Base-by-base conservation (phyloP, 768 basidiomycete genomes). In the Termitomyces titanicus region DNA sequence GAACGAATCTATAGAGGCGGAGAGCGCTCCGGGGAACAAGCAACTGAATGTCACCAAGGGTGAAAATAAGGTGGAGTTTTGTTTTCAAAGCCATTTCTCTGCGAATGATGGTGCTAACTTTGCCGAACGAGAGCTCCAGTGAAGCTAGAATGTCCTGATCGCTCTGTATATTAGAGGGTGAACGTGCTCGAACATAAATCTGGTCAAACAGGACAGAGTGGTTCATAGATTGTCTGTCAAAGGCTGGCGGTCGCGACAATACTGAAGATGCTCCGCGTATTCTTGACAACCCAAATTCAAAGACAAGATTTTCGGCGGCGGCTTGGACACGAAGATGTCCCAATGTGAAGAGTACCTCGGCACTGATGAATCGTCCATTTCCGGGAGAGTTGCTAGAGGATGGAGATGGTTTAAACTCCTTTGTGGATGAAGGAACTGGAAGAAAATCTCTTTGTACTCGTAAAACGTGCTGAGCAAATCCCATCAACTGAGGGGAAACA, bases 21-120 rank as follows among this genome's bases (percentile, higher is more conserved):
- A 94, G 75, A 27, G 87, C 91, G 61, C 91, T 94, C 24, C 91
- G 86, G 3, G 92, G 92, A 22, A 94, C 83, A 52, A 78, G 79
- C 42, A 89, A 64, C 27, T 76, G 72, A 24, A 87, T 62, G 22
- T 72, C 72, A 11, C 73, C 72, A 5, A 85, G 61, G 3, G 72
- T 70, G 44, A 81, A 73, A 3, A 78, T 70, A 13, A 81, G 61
- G 12, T 79, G 80, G 22, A 75, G 47, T 17, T 72, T 74, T 4
- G 66, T 64, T 48, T 67, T 75, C 5, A 72, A 65, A 18, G 69
- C 55, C 3, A 64, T 59, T 39, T 88, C 87, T 33, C 74, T 75
- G 15, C 78, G 80, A 37, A 74, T 63, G 7, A 83, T 68, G 24
- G 66, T 67, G 61, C 76, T 85, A 34, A 80, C 39, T 54, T 70